A percentile compares a stretch with the other conserved stretches of the same genome.
These are phyloP conservation scores for Tylopilus vinaceipallidus DNA, from an alignment of 768 basidiomycete genomes.

Conservation along the genomic window DNA sequence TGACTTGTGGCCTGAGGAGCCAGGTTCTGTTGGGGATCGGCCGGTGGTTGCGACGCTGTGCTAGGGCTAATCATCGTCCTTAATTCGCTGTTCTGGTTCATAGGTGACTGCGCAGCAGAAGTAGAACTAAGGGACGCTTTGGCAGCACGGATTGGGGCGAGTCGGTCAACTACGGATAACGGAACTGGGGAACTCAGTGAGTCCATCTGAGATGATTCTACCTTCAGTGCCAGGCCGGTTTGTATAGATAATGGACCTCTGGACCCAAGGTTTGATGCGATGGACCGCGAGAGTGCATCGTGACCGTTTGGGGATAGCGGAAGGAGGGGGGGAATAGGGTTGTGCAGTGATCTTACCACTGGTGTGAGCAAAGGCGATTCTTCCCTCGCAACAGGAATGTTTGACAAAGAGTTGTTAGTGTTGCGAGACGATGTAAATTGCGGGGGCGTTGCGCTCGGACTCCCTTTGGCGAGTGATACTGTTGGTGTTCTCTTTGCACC, in stretches of 20 bases:
- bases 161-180: constrained; percentile 20
- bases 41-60: neutral
- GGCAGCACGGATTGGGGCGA: constrained; percentile 34
- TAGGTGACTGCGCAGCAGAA: constrained; percentile 11
- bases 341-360: neutral
- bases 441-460: neutral
- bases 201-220: constrained; percentile 16
- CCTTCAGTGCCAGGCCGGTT: constrained; percentile 12
- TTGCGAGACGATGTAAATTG: constrained; percentile 9
- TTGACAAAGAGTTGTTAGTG: constrained; percentile 24
- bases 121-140: constrained; percentile 25
- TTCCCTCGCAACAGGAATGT: neutral
- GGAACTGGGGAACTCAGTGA: constrained; percentile 9
- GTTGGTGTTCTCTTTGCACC: constrained; percentile 3
- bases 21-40: constrained; percentile 2
- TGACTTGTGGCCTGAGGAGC: neutral
- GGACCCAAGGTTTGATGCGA: neutral
- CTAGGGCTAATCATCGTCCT: neutral
- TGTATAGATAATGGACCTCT: constrained; percentile 8
- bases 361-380: neutral
- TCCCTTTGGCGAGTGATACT: neutral
- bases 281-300: neutral
- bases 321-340: too few relatives aligned
- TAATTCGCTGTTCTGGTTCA: neutral
- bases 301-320: too few relatives aligned